Conservation (phyloP, 1,139 yeast genomes). For the Saccharomycopsis phalli region DNA sequence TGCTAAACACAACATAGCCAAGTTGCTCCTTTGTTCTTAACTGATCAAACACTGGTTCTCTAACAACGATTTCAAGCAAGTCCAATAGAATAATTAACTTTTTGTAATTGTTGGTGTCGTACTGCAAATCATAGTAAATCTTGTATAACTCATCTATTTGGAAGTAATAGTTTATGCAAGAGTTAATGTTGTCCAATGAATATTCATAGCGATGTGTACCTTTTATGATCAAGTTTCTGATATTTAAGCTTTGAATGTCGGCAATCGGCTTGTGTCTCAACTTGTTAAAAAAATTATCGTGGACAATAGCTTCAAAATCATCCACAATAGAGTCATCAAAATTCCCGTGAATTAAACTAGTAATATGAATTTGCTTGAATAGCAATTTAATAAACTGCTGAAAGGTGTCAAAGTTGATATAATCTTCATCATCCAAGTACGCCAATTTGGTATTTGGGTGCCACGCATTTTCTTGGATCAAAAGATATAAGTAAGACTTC, state of each 20-base stretch:
- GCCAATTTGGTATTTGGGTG: conserved; percentile 50
- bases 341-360: conserved; percentile 76
- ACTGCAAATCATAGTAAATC: conserved; percentile 21
- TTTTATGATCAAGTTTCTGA: conserved; percentile 38
- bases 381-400: conserved; percentile 17
- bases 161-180: conserved; percentile 71
- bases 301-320: background rate
- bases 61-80: conserved; percentile 59
- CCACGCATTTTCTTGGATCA: conserved; percentile 68
- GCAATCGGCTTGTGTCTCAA: conserved; percentile 1
- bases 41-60: conserved; percentile 84
- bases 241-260: conserved; percentile 26
- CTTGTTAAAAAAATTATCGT: conserved; percentile 6
- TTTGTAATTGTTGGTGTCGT: conserved; percentile 26
- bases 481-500: conserved; percentile 48
- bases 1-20: conserved; percentile 84
- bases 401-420: conserved; percentile 14
- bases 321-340: conserved; percentile 25
- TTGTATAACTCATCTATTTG: conserved; percentile 49
- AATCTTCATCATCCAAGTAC: conserved; percentile 29
- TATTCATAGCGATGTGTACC: conserved; percentile 44
- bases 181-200: conserved; percentile 70
- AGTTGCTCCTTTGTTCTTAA: conserved; percentile 88
- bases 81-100: conserved; percentile 44
- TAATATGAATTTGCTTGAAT: conserved; percentile 44